These are phyloP conservation scores for Silene uniflora DNA, from an alignment of 148 eudicot genomes.

Conservation along the genomic window DNA sequence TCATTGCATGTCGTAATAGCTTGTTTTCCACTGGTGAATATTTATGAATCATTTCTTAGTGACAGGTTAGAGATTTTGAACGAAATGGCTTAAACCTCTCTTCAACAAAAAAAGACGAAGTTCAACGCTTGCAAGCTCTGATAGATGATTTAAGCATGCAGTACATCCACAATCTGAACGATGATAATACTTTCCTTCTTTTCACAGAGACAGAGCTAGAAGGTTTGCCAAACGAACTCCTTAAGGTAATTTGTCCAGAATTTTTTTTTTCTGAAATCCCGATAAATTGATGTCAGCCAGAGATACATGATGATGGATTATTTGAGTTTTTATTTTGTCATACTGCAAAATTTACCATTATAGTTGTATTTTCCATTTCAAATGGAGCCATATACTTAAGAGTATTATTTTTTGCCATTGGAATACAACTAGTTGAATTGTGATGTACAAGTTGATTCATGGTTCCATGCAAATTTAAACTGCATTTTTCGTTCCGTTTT, in stretches of 20 bases:
- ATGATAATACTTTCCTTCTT: slow-evolving; percentile 56
- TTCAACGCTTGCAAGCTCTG: slow-evolving; percentile 64
- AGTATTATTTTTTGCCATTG: background rate
- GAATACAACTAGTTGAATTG: background rate
- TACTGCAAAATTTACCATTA: background rate
- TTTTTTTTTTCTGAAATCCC: background rate
- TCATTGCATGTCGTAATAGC: background rate
- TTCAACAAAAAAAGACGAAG: slow-evolving; percentile 72
- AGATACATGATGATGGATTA: background rate
- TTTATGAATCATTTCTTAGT: slow-evolving; percentile 50
- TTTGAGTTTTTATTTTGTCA: background rate
- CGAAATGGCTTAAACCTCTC: slow-evolving; percentile 79
- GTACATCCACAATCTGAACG: slow-evolving; percentile 69
- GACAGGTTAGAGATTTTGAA: slow-evolving; percentile 95
- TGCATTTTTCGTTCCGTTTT: too few species aligned
- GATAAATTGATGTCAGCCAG: background rate
- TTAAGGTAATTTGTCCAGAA: slow-evolving; percentile 47
- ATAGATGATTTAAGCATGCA: slow-evolving; percentile 74
- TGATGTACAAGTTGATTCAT: too few species aligned
- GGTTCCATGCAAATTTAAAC: too few species aligned
- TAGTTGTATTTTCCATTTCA: background rate
- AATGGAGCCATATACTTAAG: background rate
- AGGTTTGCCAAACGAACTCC: slow-evolving; percentile 82
- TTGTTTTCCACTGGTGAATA: slow-evolving; percentile 16
- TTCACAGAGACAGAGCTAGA: slow-evolving; percentile 61